Evolutionary conservation across 2,329 filamentous ascomycete genomes (phyloP), one percentile per base, ranked within the genome.

Genomic region (Purpureocillium lavendulum): DNA sequence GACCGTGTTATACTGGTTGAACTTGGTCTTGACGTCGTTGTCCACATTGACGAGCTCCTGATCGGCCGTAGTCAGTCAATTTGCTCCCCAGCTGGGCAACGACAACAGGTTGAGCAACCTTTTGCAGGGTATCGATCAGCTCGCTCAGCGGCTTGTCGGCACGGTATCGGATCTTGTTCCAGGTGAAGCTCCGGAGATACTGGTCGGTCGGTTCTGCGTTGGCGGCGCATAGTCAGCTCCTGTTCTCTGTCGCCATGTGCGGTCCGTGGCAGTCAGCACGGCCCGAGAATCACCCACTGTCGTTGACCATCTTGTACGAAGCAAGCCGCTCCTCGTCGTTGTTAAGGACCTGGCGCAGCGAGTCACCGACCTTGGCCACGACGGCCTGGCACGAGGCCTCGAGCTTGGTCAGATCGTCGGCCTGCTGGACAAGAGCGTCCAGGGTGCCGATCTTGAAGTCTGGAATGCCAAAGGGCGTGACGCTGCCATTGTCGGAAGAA

Each of bases 161-260:
- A 54, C 92, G 82, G 64, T 97, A 98, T 60, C 95, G 92, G 65
- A 94, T 87, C 65, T 92, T 96, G 69, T 97, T 97, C 92, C 92
- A 98, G 49, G 79, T 76, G 64, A 97, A 98, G 40, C 76, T 82
- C 56, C 82, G 79, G 34, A 98, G 70, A 59, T 97, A 98, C 59
- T 90, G 84, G 53, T 96, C 90, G 44, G 90, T 88, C n/a, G 92
- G 89, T 63, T 94, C 90, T 97, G 59, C 29, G 41, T 45, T 24
- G 37, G 21, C 5, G 21, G 21, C 21, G 21, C 8, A 46, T 45
- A 30, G 49, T 61, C 49, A 62, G 53, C 40, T 38, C 7, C 26
- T 29, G 12, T 29, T 12, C 8, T 29, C n/a, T n/a, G n/a, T n/a
- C n/a, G n/a, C 21, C 21, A 26, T 26, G 21, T 5, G 21, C 21